Percentiles rank a stretch among this genome's conserved stretches.
These are phyloP conservation scores for Leersia perrieri DNA, from an alignment of 176 grass and related monocot genomes.

Conservation along the genomic window DNA sequence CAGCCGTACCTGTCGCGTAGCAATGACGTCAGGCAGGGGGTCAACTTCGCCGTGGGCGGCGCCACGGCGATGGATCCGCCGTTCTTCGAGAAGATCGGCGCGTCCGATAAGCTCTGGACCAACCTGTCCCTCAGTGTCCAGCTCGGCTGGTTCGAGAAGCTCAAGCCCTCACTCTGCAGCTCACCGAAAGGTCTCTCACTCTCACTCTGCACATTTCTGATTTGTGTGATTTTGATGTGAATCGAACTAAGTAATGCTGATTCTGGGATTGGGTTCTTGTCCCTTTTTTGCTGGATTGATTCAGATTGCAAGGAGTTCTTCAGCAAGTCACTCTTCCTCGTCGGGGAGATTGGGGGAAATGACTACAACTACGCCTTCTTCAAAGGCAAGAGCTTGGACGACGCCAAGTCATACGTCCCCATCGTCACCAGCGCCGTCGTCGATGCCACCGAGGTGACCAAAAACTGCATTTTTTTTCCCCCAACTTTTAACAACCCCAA, in stretches of 20 bases:
- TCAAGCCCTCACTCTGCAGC: conserved; percentile 77
- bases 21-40: conserved; percentile 51
- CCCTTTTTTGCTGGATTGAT: not conserved
- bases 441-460: conserved; percentile 58
- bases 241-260: not conserved
- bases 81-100: conserved; percentile 69
- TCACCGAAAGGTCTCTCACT: conserved; percentile 46
- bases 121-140: conserved; percentile 72
- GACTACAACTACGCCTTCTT: conserved; percentile 89
- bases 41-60: conserved; percentile 80
- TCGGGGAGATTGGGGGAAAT: conserved; percentile 85
- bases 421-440: conserved; percentile 50
- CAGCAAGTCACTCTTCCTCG: conserved; percentile 66
- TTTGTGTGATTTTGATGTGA: not conserved
- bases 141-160: conserved; percentile 68
- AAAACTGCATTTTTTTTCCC: not conserved
- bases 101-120: conserved; percentile 48
- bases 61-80: conserved; percentile 75
- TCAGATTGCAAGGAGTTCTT: conserved; percentile 75
- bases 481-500: not conserved
- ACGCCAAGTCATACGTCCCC: conserved; percentile 68
- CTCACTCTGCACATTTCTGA: not conserved
- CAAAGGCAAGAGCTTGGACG: conserved; percentile 65
- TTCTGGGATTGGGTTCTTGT: not conserved
- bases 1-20: conserved; percentile 56